Conservation (phyloP, 1,284 basidiomycete genomes). For the Paramarasmius palmivorus region DNA sequence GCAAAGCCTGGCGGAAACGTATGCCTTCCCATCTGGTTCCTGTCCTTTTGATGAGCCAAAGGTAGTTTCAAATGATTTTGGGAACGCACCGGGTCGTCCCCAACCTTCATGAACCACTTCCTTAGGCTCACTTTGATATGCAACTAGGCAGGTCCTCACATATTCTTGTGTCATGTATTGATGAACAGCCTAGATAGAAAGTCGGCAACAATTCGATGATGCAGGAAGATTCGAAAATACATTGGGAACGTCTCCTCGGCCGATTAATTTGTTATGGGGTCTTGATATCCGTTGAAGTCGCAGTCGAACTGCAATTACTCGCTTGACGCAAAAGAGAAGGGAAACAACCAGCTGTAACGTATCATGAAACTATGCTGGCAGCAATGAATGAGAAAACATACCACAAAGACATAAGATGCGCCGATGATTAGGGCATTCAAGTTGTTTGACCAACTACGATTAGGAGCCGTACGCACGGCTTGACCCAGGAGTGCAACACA, state of each 20-base stretch:
- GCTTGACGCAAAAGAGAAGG: conserved; percentile 62
- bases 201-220: conserved; percentile 36
- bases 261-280: conserved; percentile 55
- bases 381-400: conserved; percentile 38
- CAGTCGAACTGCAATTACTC: conserved; percentile 61
- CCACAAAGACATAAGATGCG: conserved; percentile 64
- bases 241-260: conserved; percentile 69
- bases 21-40: conserved; percentile 61
- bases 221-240: conserved; percentile 32
- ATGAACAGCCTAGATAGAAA: conserved; percentile 44
- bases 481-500: conserved; percentile 65
- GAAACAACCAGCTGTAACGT: conserved; percentile 48
- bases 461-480: conserved; percentile 62
- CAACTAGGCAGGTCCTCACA: conserved; percentile 73
- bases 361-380: not conserved
- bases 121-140: conserved; percentile 76
- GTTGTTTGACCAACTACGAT: conserved; percentile 54
- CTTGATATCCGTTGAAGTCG: conserved; percentile 73
- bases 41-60: conserved; percentile 17
- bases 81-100: conserved; percentile 67
- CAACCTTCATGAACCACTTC: conserved; percentile 76
- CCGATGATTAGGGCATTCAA: conserved; percentile 66
- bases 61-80: not conserved
- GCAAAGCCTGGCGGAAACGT: conserved; percentile 61
- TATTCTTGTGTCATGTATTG: conserved; percentile 80